phyloP scores from a whole-genome alignment of 805 yeast species.

The Teunomyces tritomae region DNA sequence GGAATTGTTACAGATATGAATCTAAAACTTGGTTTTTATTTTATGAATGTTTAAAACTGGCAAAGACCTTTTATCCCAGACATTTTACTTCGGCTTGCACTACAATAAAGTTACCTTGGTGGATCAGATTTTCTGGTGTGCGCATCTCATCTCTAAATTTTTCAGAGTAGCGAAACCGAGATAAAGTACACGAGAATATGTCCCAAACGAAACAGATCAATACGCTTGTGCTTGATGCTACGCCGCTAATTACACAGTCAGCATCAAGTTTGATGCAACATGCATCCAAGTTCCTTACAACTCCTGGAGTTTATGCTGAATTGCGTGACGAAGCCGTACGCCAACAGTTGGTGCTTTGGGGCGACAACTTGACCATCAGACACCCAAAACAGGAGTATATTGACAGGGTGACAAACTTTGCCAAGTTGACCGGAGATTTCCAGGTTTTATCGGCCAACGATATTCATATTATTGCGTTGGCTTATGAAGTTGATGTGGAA shows the following conservation, averaged over 20 bases:
- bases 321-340: conserved; percentile 84
- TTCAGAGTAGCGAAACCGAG: neutral
- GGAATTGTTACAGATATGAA: too few species aligned
- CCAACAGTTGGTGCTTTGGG: conserved; percentile 78
- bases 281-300: conserved; percentile 75
- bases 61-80: too few species aligned
- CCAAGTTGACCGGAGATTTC: conserved; percentile 88
- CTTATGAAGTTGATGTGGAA: conserved; percentile 83
- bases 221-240: conserved; percentile 84
- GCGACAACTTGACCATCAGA: conserved; percentile 61
- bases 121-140: neutral
- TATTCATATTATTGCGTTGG: conserved; percentile 86
- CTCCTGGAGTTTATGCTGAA: conserved; percentile 89
- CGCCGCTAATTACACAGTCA: conserved; percentile 86
- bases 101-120: too few species aligned
- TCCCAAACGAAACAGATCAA: conserved; percentile 24
- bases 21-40: too few species aligned
- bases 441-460: conserved; percentile 87
- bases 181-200: conserved; percentile 20
- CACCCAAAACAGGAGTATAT: conserved; percentile 73
- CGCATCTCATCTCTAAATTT: conserved; percentile 8
- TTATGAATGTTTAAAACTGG: too few species aligned
- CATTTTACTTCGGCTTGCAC: too few species aligned
- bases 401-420: conserved; percentile 67
- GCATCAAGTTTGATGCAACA: conserved; percentile 67